A percentile compares a stretch with the other conserved stretches of the same genome.
phyloP scores from a whole-genome alignment of 2,329 filamentous ascomycete species.

The Beauveria pseudobassiana region DNA sequence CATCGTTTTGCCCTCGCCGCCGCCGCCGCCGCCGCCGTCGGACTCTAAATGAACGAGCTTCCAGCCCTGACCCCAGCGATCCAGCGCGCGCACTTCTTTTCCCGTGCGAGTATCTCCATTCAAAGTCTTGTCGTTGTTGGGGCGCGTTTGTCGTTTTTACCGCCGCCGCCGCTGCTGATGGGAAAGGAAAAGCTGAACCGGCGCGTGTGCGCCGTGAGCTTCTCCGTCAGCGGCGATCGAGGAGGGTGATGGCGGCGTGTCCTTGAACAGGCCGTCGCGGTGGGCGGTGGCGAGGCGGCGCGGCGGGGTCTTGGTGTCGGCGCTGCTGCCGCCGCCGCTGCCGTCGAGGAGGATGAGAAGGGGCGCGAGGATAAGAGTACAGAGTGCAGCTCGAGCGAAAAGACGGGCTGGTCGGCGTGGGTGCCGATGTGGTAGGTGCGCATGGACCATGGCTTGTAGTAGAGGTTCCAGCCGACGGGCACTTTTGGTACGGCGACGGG shows the following conservation, averaged over 20 bases:
- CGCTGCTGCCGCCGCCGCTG: not conserved
- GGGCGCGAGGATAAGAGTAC: conserved; percentile 1
- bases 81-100: conserved; percentile 10
- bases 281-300: conserved; percentile 1
- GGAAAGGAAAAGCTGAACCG: conserved; percentile 6
- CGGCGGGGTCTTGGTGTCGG: not conserved
- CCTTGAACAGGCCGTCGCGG: conserved; percentile 6
- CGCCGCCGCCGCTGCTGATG: not conserved
- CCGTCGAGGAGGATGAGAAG: conserved; percentile 10
- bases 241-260: conserved; percentile 10
- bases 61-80: conserved; percentile 22
- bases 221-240: not conserved
- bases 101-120: conserved; percentile 13
- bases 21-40: not conserved
- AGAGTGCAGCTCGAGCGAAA: conserved; percentile 1
- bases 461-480: conserved; percentile 7
- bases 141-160: not conserved
- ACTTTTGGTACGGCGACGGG: conserved; percentile 1
- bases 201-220: not conserved
- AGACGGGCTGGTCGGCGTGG: conserved; percentile 6
- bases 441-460: conserved; percentile 4
- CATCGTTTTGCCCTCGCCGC: not conserved
- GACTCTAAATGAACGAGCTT: conserved; percentile 23
- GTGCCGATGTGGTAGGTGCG: not conserved
- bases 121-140: not conserved